phyloP scores from a whole-genome alignment of 805 yeast species.

The Zygosaccharomyces gambellarensis region DNA sequence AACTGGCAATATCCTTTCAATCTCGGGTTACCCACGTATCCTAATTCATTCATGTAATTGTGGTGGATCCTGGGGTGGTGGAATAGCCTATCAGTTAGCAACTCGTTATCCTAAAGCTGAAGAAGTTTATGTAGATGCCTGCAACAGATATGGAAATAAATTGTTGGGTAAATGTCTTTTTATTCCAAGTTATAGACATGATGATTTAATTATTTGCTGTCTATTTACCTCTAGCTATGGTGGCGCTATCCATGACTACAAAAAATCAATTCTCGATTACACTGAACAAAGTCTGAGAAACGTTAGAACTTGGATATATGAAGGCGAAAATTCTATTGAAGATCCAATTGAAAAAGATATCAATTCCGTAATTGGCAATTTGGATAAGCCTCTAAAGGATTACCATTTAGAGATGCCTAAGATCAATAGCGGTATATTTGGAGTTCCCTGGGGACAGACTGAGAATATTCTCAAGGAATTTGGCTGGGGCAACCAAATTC shows the following conservation, averaged over 20 bases:
- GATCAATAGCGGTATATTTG: constrained; percentile 76
- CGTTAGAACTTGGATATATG: constrained; percentile 1
- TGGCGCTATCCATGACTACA: constrained; percentile 38
- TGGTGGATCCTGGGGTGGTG: constrained; percentile 80
- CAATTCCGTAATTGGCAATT: constrained; percentile 4
- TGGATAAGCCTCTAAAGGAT: constrained; percentile 7
- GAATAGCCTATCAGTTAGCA: constrained; percentile 61
- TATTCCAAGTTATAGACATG: constrained; percentile 23
- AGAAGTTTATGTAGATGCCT: constrained; percentile 37
- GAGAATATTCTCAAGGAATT: constrained; percentile 42
- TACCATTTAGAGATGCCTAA: constrained; percentile 56
- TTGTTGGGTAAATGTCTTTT: constrained; percentile 44
- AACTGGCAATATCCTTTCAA: constrained; percentile 20
- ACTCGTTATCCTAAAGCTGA: constrained; percentile 54
- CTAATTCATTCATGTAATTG: constrained; percentile 80
- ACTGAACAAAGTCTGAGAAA: constrained; percentile 46
- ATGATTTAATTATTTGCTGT: constrained; percentile 47
- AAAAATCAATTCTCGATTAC: constrained; percentile 43
- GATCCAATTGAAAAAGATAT: constrained; percentile 1
- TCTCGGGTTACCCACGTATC: constrained; percentile 36
- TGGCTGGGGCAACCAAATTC: neutral
- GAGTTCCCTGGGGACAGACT: constrained; percentile 73
- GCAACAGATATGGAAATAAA: constrained; percentile 21
- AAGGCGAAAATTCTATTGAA: constrained; percentile 6
- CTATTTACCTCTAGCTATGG: constrained; percentile 65